Base-by-base conservation (phyloP, 352 stramenopile genomes). In the Globisporangium canariense region DNA sequence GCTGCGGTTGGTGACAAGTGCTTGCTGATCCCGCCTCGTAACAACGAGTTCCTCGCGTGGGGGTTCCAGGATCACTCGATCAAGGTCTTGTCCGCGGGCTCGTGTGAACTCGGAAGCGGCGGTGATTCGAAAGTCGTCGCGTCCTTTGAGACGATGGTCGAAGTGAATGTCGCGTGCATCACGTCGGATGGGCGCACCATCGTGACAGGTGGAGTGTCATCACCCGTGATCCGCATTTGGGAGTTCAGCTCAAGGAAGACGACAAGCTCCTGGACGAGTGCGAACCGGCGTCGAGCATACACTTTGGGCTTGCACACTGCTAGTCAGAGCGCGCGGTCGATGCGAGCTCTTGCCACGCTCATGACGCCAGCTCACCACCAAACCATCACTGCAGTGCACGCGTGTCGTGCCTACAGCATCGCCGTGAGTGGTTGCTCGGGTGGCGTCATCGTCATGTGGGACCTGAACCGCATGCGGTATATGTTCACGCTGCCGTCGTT, bases 41-140 rank as follows among this genome's bases (percentile, higher is more conserved):
- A 90, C 59, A 75, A 75, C 51, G 82, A 92, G 64, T 91, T 88
- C 50, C 64, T 91, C 8, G 78, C 83, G 2, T 92, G 83, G 83
- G 78, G 78, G 0, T 91, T 88, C 62, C 77, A 86, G 47, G 84
- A 91, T 38, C 75, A 75, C 0, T 81, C 79, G 16, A 70, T 91
- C 47, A 90, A 90, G 56, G 60, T 91, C 9, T 50, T 91, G 11
- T 78, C 83, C 0, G 71, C 68, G 4, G 73, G 76, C 4, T 62
- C 65, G 7, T 74, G 58, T 16, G 81, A 92, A 46, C 66, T 75
- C 13, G 76, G 76, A 1, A 69, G 78, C 59, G 74, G 75, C 8
- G 56, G 69, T 1, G 82, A 93, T 10, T 84, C 82, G 3, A 89
- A 88, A 61, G 66, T 90, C 9, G 45, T 92, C 25, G 67, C 77